Evolutionary conservation across 768 basidiomycete genomes (phyloP).

Genomic region (Pleurotus citrinopileatus): DNA sequence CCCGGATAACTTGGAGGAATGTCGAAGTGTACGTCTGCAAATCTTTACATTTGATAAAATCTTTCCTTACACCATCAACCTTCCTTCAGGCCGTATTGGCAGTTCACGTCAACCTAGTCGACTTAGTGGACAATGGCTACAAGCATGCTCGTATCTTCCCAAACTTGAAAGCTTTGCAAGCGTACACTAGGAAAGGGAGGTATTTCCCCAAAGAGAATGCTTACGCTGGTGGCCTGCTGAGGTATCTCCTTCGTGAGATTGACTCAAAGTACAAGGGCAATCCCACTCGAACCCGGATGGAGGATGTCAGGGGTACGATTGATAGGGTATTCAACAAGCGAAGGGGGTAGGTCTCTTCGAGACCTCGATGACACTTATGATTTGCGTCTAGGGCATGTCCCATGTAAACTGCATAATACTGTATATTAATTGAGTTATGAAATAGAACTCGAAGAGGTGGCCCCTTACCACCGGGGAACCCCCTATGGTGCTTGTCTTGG

Average conservation of each 20-base stretch:
- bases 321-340: not conserved
- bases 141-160: slow-evolving; percentile 17
- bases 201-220: slow-evolving; percentile 28
- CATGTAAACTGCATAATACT: not conserved
- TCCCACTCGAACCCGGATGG: not conserved
- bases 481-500: no score
- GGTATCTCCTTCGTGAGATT: slow-evolving; percentile 28
- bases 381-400: not conserved
- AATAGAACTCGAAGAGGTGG: no score
- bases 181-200: slow-evolving; percentile 27
- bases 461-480: no score
- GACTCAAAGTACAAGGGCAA: not conserved
- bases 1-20: slow-evolving; percentile 22
- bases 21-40: slow-evolving; percentile 22
- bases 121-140: slow-evolving; percentile 26
- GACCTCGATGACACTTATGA: no score
- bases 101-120: slow-evolving; percentile 37
- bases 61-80: not conserved
- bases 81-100: slow-evolving; percentile 24
- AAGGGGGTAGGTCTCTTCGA: not conserved
- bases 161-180: slow-evolving; percentile 24
- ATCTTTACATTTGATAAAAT: not conserved
- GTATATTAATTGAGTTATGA: no score
- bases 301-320: not conserved
- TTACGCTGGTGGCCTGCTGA: slow-evolving; percentile 29